Conservation (phyloP, 208 protist genomes). For the Trypanosomatidae sp. region DNA sequence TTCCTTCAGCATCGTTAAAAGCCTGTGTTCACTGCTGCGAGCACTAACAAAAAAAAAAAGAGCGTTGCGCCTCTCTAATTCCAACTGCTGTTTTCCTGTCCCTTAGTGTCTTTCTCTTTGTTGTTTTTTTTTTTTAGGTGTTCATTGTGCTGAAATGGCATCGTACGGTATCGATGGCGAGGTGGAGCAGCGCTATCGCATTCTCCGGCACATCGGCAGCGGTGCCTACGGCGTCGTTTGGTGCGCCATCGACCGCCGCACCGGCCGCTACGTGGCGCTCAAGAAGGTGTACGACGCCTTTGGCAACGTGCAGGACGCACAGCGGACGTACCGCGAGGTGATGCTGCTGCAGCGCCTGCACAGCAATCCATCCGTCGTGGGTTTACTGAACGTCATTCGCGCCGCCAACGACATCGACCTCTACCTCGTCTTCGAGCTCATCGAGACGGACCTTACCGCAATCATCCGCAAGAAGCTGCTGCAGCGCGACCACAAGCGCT, state of each 20-base stretch:
- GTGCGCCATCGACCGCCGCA: slow-evolving; percentile 91
- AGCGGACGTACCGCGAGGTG: slow-evolving; percentile 97
- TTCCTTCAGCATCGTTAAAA: too few relatives aligned
- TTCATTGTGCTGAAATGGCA: neutral
- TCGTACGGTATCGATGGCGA: slow-evolving; percentile 72
- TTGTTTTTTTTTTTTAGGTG: too few relatives aligned
- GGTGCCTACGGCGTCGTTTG: slow-evolving; percentile 96
- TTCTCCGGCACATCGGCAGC: slow-evolving; percentile 94
- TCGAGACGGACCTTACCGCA: slow-evolving; percentile 92
- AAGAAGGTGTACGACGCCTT: slow-evolving; percentile 99
- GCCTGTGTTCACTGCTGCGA: too few relatives aligned
- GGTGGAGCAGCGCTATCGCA: slow-evolving; percentile 93
- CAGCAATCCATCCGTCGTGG: slow-evolving; percentile 89
- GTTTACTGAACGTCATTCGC: slow-evolving; percentile 95
- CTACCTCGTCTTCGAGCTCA: slow-evolving; percentile 97
- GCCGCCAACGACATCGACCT: slow-evolving; percentile 97
- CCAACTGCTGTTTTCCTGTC: too few relatives aligned
- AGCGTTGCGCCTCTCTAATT: too few relatives aligned
- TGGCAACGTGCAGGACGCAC: slow-evolving; percentile 89
- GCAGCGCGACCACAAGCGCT: slow-evolving; percentile 93
- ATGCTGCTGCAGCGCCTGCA: slow-evolving; percentile 93
- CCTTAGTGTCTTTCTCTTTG: too few relatives aligned
- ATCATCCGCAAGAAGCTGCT: slow-evolving; percentile 96
- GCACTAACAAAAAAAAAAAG: neutral
- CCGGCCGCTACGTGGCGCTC: slow-evolving; percentile 87